These are phyloP conservation scores for Sapria himalayana DNA, from an alignment of 345 rosid species.

Conservation along the genomic window DNA sequence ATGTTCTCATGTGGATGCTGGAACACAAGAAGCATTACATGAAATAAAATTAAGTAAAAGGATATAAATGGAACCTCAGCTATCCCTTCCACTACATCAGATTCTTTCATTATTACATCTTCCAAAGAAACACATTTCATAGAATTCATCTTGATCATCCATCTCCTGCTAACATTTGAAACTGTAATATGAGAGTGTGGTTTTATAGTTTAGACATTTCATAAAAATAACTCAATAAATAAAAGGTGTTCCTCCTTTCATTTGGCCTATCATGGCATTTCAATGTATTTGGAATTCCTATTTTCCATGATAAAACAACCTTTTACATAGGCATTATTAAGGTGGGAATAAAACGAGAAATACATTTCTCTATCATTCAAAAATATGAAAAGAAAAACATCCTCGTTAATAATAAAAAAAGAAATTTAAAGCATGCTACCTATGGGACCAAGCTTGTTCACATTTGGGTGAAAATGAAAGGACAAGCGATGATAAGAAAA, in stretches of 20 bases:
- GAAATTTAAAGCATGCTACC: slow-evolving; percentile 15
- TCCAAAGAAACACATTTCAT: slow-evolving; percentile 21
- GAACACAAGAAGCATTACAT: too few relatives aligned
- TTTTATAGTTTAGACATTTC: too few relatives aligned
- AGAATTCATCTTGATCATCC: slow-evolving; percentile 65
- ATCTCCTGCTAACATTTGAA: slow-evolving; percentile 34
- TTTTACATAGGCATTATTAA: too few relatives aligned
- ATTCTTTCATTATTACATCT: slow-evolving; percentile 49
- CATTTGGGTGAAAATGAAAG: slow-evolving; percentile 78
- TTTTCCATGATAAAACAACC: too few relatives aligned
- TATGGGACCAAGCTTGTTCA: slow-evolving; percentile 88
- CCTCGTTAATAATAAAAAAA: background rate
- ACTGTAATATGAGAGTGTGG: slow-evolving; percentile 2
- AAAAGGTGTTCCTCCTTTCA: too few relatives aligned
- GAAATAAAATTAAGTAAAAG: too few relatives aligned
- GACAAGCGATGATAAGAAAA: slow-evolving; percentile 46
- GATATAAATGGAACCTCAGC: slow-evolving; percentile 80
- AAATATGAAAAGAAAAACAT: background rate
- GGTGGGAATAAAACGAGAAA: too few relatives aligned
- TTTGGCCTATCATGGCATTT: too few relatives aligned
- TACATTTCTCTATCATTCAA: too few relatives aligned
- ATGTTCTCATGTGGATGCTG: too few relatives aligned
- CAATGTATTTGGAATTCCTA: too few relatives aligned
- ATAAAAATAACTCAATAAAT: too few relatives aligned
- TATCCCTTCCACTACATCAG: slow-evolving; percentile 61